A percentile compares a stretch with the other conserved stretches of the same genome.
These are phyloP conservation scores for Hapsidospora chrysogenum DNA, from an alignment of 495 filamentous ascomycete genomes.

Conservation along the genomic window DNA sequence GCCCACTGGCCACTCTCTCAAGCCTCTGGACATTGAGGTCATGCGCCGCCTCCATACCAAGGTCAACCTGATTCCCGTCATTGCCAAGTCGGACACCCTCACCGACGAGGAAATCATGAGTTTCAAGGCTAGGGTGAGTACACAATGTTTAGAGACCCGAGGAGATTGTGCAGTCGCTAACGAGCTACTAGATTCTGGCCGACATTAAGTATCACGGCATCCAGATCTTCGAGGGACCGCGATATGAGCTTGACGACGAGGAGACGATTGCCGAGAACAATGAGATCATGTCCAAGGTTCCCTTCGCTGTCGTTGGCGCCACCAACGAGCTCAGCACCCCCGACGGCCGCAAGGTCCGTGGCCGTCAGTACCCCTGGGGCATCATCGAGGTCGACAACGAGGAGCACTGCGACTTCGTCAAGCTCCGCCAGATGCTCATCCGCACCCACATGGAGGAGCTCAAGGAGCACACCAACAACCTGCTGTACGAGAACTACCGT, in stretches of 20 bases:
- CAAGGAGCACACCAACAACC: conserved; percentile 99
- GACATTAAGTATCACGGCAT: conserved; percentile 94
- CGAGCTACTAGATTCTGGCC: conserved; percentile 63
- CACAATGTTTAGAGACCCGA: too few relatives aligned
- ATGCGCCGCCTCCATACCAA: conserved; percentile 99
- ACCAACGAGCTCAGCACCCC: conserved; percentile 79
- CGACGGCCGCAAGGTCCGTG: conserved; percentile 90
- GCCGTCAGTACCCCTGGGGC: conserved; percentile 95
- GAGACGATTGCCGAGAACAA: conserved; percentile 99
- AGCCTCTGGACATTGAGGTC: conserved; percentile 97
- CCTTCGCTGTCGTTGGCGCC: conserved; percentile 93
- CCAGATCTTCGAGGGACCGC: conserved; percentile 96
- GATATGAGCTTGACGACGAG: conserved; percentile 96
- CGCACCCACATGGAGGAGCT: conserved; percentile 99
- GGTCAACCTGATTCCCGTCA: conserved; percentile 98
- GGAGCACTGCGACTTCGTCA: conserved; percentile 99
- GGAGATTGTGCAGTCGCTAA: neutral
- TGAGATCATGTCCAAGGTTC: conserved; percentile 99
- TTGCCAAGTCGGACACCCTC: conserved; percentile 94
- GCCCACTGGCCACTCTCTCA: conserved; percentile 96
- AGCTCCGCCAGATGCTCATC: conserved; percentile 98
- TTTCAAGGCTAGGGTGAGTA: conserved; percentile 87
- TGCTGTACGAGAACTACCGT: conserved; percentile 96
- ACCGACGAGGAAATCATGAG: conserved; percentile 87
- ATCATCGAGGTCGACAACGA: conserved; percentile 99